Base-by-base conservation (phyloP, 2,329 filamentous ascomycete genomes). In the Aureobasidium sp. region DNA sequence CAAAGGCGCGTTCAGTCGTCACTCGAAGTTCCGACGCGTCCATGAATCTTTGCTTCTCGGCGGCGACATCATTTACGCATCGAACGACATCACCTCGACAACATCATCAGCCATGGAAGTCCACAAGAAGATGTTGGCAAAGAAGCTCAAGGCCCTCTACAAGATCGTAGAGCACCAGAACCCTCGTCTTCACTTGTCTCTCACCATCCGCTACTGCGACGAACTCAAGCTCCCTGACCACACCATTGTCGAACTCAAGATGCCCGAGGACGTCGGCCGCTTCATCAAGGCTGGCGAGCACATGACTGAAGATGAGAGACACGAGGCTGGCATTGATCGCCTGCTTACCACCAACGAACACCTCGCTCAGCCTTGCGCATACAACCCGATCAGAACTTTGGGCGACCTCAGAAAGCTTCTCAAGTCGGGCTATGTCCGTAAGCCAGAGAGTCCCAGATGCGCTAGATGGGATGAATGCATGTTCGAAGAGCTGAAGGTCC, bases 91-190 rank as follows among this genome's bases (percentile, higher is more conserved):
- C n/a, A 52, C 13, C 11, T 7, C 37, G 21, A 29, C 36, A 11
- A 42, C 36, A 32, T 10, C 50, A 32, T 42, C 15, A 42, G 30
- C 7, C 3, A 54, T 54, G 50, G 36, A 54, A 9, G 25, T 42
- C 7, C 50, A 54, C 50, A 54, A 54, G 50, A 54, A 54, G 15
- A 54, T 54, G 50, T n/a, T 41, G 15, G 50, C 37, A 9, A 54
- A 42, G 37, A 54, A 54, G 37, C 37, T 54, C 9, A 54, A 54
- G 37, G 50, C 50, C 0, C 36, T 42, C 25, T 41, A 41, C 50
- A 54, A 42, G 16, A 54, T 54, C 36, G 27, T 54, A 21, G 37
- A 54, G 36, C 36, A 42, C 50, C n/a, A 42, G 15, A 41, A 54
- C 16, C 50, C 50, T 16, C 50, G 37, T 9, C 29, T 54, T 8